These are phyloP conservation scores for Chenopodium suecicum DNA, from an alignment of 148 eudicot genomes.

Conservation along the genomic window DNA sequence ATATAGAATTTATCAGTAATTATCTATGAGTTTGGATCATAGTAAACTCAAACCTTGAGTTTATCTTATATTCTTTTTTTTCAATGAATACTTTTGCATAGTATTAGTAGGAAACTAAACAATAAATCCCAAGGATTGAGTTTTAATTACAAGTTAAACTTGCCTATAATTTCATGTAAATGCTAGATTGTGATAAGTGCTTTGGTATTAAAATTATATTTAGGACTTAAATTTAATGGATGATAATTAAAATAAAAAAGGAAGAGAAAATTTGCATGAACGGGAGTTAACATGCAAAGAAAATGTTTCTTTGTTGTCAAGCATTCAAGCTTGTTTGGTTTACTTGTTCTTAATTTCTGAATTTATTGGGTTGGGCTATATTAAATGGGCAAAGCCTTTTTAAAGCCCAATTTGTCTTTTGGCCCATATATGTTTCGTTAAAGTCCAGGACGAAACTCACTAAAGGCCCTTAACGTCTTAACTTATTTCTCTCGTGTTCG, in stretches of 20 bases:
- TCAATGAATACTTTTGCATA: not conserved
- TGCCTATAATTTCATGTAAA: not conserved
- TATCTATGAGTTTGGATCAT: not conserved
- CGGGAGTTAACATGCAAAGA: constrained; percentile 12
- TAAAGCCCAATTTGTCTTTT: no score
- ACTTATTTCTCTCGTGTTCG: no score
- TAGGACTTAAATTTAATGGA: not conserved
- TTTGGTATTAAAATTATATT: no score
- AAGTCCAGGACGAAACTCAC: no score
- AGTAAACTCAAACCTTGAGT: not conserved
- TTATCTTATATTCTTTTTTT: not conserved
- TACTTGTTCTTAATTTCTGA: not conserved
- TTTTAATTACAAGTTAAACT: no score
- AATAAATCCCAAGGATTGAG: not conserved
- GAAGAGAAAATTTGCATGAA: not conserved
- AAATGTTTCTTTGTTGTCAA: not conserved
- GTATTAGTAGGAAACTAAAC: not conserved
- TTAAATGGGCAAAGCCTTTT: not conserved
- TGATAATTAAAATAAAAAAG: no score
- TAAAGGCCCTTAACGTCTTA: no score
- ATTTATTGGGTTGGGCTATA: no score
- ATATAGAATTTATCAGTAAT: no score
- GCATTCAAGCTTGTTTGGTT: constrained; percentile 5
- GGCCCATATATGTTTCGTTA: no score
- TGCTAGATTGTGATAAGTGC: not conserved